Evolutionary conservation across 352 stramenopile genomes (phyloP).

Genomic region (Phytophthora sp.): DNA sequence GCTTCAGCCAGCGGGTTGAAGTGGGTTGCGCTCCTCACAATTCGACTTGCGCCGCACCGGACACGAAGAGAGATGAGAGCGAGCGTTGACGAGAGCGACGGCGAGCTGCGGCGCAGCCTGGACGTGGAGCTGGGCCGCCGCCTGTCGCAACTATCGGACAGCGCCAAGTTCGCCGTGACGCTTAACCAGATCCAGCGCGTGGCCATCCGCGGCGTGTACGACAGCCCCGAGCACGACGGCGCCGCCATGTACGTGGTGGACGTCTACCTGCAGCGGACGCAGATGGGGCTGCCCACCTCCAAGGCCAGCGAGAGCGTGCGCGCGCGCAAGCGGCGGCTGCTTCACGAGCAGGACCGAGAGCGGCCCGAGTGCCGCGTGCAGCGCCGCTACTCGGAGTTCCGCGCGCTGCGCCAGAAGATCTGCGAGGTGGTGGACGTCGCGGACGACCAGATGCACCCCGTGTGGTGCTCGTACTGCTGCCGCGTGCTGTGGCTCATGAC

Average conservation of each 20-base stretch:
- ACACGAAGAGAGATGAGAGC: background rate
- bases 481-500: constrained; percentile 49
- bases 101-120: constrained; percentile 14
- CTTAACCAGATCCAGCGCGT: constrained; percentile 72
- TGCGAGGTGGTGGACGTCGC: constrained; percentile 22
- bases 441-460: constrained; percentile 43
- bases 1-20: background rate
- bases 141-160: constrained; percentile 60
- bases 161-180: constrained; percentile 48
- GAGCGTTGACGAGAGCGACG: background rate
- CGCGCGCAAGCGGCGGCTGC: constrained; percentile 22
- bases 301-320: constrained; percentile 19
- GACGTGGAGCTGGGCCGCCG: constrained; percentile 23
- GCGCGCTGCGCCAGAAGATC: constrained; percentile 43
- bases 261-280: constrained; percentile 43
- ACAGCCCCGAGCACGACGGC: constrained; percentile 41
- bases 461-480: constrained; percentile 65
- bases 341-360: constrained; percentile 21
- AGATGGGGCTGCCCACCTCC: constrained; percentile 52
- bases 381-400: constrained; percentile 66
- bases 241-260: constrained; percentile 62
- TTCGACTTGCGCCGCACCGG: constrained; percentile 7
- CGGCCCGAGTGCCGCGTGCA: constrained; percentile 45
- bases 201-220: constrained; percentile 42
- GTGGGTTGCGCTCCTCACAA: constrained; percentile 3